Base-by-base conservation (phyloP, 2,329 filamentous ascomycete genomes). In the Xylariaceae sp. region DNA sequence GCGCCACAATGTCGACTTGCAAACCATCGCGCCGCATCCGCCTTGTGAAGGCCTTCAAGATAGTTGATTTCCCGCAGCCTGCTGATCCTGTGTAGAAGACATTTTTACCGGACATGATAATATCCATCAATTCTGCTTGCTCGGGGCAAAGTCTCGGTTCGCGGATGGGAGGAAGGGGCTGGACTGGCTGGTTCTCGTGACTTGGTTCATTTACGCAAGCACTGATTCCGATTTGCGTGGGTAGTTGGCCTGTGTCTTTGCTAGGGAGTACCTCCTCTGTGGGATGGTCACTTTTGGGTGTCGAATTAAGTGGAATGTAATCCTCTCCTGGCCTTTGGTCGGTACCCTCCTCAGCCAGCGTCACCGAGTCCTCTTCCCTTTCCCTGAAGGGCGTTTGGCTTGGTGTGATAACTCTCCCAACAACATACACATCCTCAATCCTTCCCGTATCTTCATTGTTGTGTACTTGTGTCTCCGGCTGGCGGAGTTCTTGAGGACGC, bases 51-150 rank as follows among this genome's bases (percentile, higher is more conserved):
- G 69, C 68, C 47, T 72, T 73, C 0, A 82, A 62, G 2, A 80
- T 73, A 0, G 76, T 76, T 1, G 74, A 77, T 55, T 82, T 82
- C 3, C 79, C 79, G 37, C 72, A 76, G 1, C 81, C 81, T 12
- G 80, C 82, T 0, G 77, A 79, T 7, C 82, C 81, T 0, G 80
- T 84, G 53, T 78, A 84, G 56, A 84, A 85, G 8, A 84, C 76
- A 43, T 84, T 84, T 2, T 57, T 50, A 0, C 79, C 76, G 3
- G 62, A 64, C 3, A 70, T 47, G 21, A 82, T 78, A 0, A 77
- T 61, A 1, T 79, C 63, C 0, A 81, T 71, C 2, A 82, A 55
- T 2, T 61, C 62, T 8, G 63, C 57, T 55, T 80, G 74, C 53
- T 79, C 75, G 5, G 62, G 53, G 39, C 69, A 74, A 12, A 80